These are phyloP conservation scores for Alternaria gaisen DNA, from an alignment of 2,329 filamentous ascomycete genomes.

Conservation along the genomic window DNA sequence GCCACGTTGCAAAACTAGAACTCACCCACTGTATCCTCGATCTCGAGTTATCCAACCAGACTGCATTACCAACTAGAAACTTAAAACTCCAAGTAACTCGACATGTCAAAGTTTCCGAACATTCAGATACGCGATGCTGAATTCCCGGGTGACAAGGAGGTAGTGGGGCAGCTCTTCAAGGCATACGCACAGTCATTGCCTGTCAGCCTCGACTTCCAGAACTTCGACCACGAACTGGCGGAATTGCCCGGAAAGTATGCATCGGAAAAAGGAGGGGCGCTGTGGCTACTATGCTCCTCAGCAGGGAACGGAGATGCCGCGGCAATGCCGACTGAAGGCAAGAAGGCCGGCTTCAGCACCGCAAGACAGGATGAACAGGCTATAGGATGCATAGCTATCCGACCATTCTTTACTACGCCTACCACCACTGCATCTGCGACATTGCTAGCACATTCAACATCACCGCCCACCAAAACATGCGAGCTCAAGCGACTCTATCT, in stretches of 20 bases:
- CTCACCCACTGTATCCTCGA: background rate
- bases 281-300: conserved; percentile 57
- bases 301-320: background rate
- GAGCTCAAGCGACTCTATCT: conserved; percentile 70
- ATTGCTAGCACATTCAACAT: conserved; percentile 12
- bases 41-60: background rate
- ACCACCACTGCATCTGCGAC: conserved; percentile 10
- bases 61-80: background rate
- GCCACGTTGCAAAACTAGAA: background rate
- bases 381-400: conserved; percentile 63
- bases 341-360: background rate
- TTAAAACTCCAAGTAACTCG: background rate
- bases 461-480: conserved; percentile 39
- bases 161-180: conserved; percentile 49
- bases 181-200: conserved; percentile 55
- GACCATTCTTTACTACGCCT: conserved; percentile 46
- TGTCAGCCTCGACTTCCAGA: conserved; percentile 66
- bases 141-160: conserved; percentile 54
- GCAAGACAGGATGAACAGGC: conserved; percentile 24
- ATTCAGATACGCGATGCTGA: conserved; percentile 41
- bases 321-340: background rate
- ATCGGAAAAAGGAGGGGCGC: conserved; percentile 54
- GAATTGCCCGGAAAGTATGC: conserved; percentile 65
- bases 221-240: conserved; percentile 62
- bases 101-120: background rate